phyloP scores from a whole-genome alignment of 2,329 filamentous ascomycete species.

The Colletotrichum sp. region DNA sequence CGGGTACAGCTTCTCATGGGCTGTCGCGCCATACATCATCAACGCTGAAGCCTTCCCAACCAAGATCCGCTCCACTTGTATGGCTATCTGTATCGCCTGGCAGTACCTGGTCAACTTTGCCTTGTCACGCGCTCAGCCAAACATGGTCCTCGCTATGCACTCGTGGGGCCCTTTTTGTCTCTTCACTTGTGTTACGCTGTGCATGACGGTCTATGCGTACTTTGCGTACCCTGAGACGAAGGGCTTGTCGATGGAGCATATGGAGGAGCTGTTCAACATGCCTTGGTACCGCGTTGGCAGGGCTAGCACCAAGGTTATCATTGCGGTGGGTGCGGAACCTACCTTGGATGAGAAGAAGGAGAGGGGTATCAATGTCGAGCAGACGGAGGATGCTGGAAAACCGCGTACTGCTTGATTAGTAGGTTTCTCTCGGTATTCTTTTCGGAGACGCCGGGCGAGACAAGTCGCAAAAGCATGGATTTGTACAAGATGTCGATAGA shows the following conservation, averaged over 20 bases:
- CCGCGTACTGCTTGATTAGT: neutral
- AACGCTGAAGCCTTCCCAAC: neutral
- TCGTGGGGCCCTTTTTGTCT: neutral
- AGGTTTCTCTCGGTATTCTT: no score
- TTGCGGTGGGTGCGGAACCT: neutral
- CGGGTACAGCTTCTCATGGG: neutral
- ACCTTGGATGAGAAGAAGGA: neutral
- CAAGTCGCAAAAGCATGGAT: neutral
- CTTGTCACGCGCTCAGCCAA: neutral
- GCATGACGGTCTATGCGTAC: slow-evolving; percentile 29
- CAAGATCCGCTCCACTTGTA: neutral
- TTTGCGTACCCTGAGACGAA: slow-evolving; percentile 46
- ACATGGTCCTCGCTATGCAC: neutral
- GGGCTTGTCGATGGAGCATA: slow-evolving; percentile 22
- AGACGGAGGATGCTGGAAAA: neutral
- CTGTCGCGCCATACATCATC: neutral
- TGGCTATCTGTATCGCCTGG: neutral
- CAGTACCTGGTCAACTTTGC: neutral
- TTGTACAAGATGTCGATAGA: rapidly evolving
- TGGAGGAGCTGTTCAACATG: slow-evolving; percentile 1
- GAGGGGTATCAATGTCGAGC: neutral
- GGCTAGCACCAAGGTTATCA: neutral
- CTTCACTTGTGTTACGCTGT: neutral
- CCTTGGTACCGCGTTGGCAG: neutral
- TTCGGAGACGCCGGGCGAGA: neutral